These are phyloP conservation scores for Suhomyces sp. DNA, from an alignment of 805 yeast species.

Conservation along the genomic window DNA sequence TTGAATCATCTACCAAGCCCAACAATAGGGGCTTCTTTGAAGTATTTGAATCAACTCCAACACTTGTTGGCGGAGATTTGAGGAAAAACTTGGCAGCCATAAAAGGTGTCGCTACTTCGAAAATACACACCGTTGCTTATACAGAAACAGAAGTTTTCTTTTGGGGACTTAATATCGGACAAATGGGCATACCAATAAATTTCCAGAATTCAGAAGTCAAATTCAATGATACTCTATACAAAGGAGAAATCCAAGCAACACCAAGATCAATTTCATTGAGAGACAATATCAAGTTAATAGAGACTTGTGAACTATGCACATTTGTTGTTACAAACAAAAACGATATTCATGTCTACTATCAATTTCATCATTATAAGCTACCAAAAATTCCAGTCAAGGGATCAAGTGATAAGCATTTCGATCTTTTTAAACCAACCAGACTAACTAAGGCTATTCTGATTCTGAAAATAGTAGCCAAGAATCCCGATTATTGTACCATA, in stretches of 20 bases:
- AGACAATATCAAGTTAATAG: slow-evolving; percentile 54
- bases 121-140: slow-evolving; percentile 65
- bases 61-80: slow-evolving; percentile 43
- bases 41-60: slow-evolving; percentile 38
- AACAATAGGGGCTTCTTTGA: slow-evolving; percentile 24
- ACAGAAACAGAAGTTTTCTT: slow-evolving; percentile 47
- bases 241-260: slow-evolving; percentile 37
- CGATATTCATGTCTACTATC: slow-evolving; percentile 62
- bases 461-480: slow-evolving; percentile 32
- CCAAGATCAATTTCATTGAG: slow-evolving; percentile 45
- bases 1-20: slow-evolving; percentile 16
- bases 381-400: slow-evolving; percentile 39
- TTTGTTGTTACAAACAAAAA: slow-evolving; percentile 56
- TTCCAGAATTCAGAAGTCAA: slow-evolving; percentile 22
- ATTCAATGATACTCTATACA: slow-evolving; percentile 25
- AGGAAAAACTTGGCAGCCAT: slow-evolving; percentile 30
- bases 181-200: slow-evolving; percentile 56
- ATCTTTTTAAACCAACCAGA: slow-evolving; percentile 51
- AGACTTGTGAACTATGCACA: slow-evolving; percentile 69
- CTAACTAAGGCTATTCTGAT: slow-evolving; percentile 43
- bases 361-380: slow-evolving; percentile 54
- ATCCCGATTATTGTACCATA: slow-evolving; percentile 46
- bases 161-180: slow-evolving; percentile 86
- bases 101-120: slow-evolving; percentile 59
- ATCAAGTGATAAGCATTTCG: slow-evolving; percentile 45